These are phyloP conservation scores for Magnaporthiopsis poae DNA, from an alignment of 2,329 filamentous ascomycete genomes.

Conservation along the genomic window DNA sequence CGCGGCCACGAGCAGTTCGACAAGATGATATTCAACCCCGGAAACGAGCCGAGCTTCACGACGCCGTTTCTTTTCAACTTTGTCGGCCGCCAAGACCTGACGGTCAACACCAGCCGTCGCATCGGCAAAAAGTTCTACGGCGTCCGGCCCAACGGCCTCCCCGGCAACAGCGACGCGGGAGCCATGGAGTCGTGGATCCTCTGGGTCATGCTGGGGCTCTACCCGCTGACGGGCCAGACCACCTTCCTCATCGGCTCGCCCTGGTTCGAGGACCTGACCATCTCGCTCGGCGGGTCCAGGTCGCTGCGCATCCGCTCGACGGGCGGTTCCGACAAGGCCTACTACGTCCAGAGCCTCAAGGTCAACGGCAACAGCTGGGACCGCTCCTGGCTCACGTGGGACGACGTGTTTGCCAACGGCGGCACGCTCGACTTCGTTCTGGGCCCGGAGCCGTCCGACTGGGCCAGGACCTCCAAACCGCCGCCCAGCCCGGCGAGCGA, in stretches of 20 bases:
- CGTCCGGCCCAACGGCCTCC: constrained; percentile 45
- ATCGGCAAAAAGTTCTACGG: constrained; percentile 52
- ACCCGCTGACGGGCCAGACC: constrained; percentile 58
- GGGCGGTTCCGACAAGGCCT: constrained; percentile 37
- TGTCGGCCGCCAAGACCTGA: constrained; percentile 51
- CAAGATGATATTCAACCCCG: constrained; percentile 54
- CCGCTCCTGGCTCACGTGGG: constrained; percentile 56
- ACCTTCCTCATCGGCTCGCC: constrained; percentile 57
- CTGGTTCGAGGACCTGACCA: constrained; percentile 50
- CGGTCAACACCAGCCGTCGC: constrained; percentile 47
- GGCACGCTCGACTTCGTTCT: constrained; percentile 56
- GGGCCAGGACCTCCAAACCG: constrained; percentile 50
- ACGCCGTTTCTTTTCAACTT: constrained; percentile 63
- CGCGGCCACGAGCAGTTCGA: constrained; percentile 32
- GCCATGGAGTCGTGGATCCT: constrained; percentile 63
- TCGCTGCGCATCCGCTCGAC: constrained; percentile 43
- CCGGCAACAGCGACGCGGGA: constrained; percentile 62
- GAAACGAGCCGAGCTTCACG: constrained; percentile 59
- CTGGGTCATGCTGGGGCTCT: constrained; percentile 60
- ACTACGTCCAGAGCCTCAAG: constrained; percentile 56
- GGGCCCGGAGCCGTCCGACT: constrained; percentile 40
- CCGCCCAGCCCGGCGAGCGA: constrained; percentile 44
- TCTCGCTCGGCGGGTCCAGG: constrained; percentile 47
- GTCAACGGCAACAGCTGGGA: constrained; percentile 56
- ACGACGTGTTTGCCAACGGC: constrained; percentile 54